Evolutionary conservation across 1,284 basidiomycete species (phyloP).

Genomic region (Ceratobasidium sp.): DNA sequence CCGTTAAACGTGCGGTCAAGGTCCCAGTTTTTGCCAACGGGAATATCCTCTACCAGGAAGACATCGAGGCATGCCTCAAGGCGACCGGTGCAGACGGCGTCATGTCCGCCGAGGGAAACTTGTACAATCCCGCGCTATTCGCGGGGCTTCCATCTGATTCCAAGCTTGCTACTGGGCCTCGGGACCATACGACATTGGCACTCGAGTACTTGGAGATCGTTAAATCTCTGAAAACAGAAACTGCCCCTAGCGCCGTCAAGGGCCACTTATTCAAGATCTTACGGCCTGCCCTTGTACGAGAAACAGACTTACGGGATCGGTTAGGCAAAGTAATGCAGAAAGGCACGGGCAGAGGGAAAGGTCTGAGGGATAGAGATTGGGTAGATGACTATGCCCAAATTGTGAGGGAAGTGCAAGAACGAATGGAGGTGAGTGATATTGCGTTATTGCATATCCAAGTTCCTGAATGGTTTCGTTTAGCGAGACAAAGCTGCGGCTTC

Average conservation of each 20-base stretch:
- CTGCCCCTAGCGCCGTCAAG: conserved; percentile 80
- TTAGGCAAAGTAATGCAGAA: conserved; percentile 62
- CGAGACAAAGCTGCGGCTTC: conserved; percentile 44
- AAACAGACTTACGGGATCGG: conserved; percentile 75
- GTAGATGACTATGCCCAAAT: conserved; percentile 66
- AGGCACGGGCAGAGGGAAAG: conserved; percentile 45
- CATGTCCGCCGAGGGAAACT: conserved; percentile 95
- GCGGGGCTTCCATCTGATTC: conserved; percentile 44
- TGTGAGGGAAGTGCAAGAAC: conserved; percentile 68
- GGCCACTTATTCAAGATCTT: conserved; percentile 94
- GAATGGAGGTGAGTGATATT: conserved; percentile 64
- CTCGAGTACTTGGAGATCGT: conserved; percentile 90
- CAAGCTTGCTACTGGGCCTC: conserved; percentile 34
- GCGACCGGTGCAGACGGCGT: conserved; percentile 89
- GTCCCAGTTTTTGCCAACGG: conserved; percentile 98
- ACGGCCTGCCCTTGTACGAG: conserved; percentile 73
- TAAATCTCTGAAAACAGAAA: conserved; percentile 71
- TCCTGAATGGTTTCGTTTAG: neutral
- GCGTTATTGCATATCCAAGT: too few species aligned
- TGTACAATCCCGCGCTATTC: conserved; percentile 94
- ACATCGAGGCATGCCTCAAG: conserved; percentile 78
- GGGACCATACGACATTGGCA: conserved; percentile 66
- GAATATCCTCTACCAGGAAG: conserved; percentile 86
- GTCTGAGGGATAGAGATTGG: conserved; percentile 48
- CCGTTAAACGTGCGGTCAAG: conserved; percentile 85